Evolutionary conservation across 1,284 basidiomycete species (phyloP), one percentile per base, ranked within the genome.

Genomic region (Tilletia walkeri): DNA sequence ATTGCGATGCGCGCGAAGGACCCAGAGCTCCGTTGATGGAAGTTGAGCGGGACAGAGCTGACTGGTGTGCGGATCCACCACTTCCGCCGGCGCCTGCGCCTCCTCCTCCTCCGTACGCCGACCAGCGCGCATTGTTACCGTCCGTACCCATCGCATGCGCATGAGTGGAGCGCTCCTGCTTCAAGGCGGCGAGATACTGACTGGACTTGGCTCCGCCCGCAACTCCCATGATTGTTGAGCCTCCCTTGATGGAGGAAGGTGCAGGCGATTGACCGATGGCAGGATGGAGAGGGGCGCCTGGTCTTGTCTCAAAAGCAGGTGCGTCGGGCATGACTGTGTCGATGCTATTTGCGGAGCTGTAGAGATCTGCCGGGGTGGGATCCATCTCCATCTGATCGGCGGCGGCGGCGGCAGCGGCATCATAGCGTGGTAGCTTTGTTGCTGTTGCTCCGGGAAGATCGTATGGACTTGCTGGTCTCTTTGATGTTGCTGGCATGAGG

Each of bases 231-330:
- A 34, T 36, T 7, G 16, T n/a, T 30, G 56, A 30, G 1, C 38
- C 36, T 9, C 30, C 59, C 36, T 63, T 63, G 59, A 63, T 38
- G 34, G 59, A 63, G 4, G 50, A 53, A 16, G 59, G 34, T 12
- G 59, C 59, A 4, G 59, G 59, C n/a, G 59, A 63, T 9, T 9
- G 59, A 3, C 38, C 12, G 18, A 53, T 53, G 34, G 59, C 38
- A 16, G 59, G 59, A 41, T 63, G 59, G 2, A 63, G 36, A 14
- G 59, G 59, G 7, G 59, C 59, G 36, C 34, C 59, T 63, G 59
- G 34, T 12, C 59, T 38, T 63, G 59, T n/a, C 50, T 53, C 50
- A 4, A 9, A 45, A 18, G 50, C 50, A 7, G 24, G 24, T 48
- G 41, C 41, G 41, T 45, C 41, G 41, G 41, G 6, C 41, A 45